A percentile compares a stretch with the other conserved stretches of the same genome.
These are phyloP conservation scores for Warburgia ugandensis DNA, from an alignment of 164 flowering plant genomes.

Conservation along the genomic window DNA sequence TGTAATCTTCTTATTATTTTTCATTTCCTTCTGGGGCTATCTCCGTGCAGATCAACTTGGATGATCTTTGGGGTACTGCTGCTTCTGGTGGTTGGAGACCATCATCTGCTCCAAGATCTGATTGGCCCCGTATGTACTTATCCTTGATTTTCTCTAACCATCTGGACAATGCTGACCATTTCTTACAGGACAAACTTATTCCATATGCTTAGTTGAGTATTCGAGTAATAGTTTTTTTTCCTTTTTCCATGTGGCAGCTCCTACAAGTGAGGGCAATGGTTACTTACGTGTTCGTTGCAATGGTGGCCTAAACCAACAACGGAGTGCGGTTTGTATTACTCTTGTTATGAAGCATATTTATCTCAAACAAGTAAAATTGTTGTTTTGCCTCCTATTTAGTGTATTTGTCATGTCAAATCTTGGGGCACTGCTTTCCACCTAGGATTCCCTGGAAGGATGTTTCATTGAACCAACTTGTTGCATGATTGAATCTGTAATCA, in stretches of 20 bases:
- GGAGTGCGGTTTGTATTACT: constrained; percentile 70
- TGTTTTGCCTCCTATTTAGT: neutral
- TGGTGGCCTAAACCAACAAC: constrained; percentile 97
- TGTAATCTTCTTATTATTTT: neutral
- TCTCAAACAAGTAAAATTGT: too few species aligned
- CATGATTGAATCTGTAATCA: too few species aligned
- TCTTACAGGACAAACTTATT: neutral
- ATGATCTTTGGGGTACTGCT: constrained; percentile 73
- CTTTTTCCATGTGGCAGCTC: constrained; percentile 45
- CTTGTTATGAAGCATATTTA: neutral
- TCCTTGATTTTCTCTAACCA: constrained; percentile 1
- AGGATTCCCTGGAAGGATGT: neutral
- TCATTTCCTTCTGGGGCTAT: neutral
- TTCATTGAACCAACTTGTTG: neutral
- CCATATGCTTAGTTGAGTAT: neutral
- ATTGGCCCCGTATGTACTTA: constrained; percentile 84
- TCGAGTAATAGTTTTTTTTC: constrained; percentile 1
- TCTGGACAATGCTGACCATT: neutral
- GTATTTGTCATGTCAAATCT: neutral
- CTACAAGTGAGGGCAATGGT: constrained; percentile 74
- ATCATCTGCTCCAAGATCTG: constrained; percentile 84
- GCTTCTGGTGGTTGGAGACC: constrained; percentile 87
- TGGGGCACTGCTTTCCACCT: neutral
- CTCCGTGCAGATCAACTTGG: constrained; percentile 40
- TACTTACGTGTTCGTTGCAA: constrained; percentile 90